A percentile compares a stretch with the other conserved stretches of the same genome.
phyloP scores from a whole-genome alignment of 2,329 filamentous ascomycete genomes.

The Madurella mycetomatis region DNA sequence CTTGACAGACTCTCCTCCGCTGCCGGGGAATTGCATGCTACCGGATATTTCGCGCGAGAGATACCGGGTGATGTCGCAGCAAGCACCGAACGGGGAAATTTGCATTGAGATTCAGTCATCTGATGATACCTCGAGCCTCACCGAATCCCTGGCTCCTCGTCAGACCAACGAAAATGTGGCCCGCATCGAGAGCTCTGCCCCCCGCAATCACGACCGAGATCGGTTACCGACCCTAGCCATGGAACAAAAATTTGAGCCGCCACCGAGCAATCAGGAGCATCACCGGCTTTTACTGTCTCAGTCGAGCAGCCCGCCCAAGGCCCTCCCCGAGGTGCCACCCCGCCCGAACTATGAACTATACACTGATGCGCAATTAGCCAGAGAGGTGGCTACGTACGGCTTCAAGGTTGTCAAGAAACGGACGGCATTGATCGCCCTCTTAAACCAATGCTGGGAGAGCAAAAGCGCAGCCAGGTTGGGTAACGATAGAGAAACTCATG shows the following conservation, averaged over 20 bases:
- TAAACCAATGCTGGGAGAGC: slow-evolving; percentile 68
- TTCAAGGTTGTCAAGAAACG: slow-evolving; percentile 70
- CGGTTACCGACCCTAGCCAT: background rate
- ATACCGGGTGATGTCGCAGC: background rate
- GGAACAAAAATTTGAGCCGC: slow-evolving; percentile 20
- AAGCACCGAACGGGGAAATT: background rate
- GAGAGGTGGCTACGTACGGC: slow-evolving; percentile 59
- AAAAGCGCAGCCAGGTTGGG: slow-evolving; percentile 36
- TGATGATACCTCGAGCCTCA: background rate
- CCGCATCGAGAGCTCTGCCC: background rate
- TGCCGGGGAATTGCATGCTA: slow-evolving; percentile 19
- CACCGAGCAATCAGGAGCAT: slow-evolving; percentile 33
- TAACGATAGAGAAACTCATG: background rate
- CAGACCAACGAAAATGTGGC: no score
- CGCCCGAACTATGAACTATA: slow-evolving; percentile 57
- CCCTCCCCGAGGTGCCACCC: slow-evolving; percentile 6
- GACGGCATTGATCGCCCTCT: slow-evolving; percentile 62
- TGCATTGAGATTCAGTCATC: slow-evolving; percentile 18
- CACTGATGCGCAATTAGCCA: slow-evolving; percentile 59
- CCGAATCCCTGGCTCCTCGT: background rate
- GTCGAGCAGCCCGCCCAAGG: slow-evolving; percentile 10
- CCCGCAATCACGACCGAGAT: background rate
- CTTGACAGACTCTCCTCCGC: slow-evolving; percentile 43
- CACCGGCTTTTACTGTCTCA: slow-evolving; percentile 26
- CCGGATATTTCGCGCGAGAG: background rate